Base-by-base conservation (phyloP, 2,329 filamentous ascomycete genomes). In the Rugonectria rugulosa region DNA sequence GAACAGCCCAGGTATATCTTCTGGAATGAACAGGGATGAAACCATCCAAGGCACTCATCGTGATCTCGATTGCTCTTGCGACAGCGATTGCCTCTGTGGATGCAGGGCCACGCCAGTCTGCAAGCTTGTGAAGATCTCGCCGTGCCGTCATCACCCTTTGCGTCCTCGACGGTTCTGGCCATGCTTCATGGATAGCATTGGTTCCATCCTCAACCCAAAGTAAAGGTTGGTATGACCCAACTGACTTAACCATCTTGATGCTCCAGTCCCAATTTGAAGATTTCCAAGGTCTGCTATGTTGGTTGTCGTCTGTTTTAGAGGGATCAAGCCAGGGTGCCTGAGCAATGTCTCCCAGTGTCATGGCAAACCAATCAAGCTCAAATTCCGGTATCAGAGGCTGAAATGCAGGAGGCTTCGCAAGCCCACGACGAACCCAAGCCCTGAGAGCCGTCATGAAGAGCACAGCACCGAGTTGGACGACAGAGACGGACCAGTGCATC, bases 401-500 rank as follows among this genome's bases (percentile, higher is more conserved):
- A 4, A 12, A 19, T 5, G 34, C n/a, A 14, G 44, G 36, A 19
- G 5, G 14, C 7, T 24, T 20, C 6, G 52, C n/a, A 9, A 56
- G 23, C 2, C 43, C 36, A 1, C 68, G 64, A 32, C 70, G 68
- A 24, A 70, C 57, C 14, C n/a, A 56, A 6, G 65, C 63, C 27
- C 70, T 62, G 5, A 69, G 17, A 12, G 38, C 27, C 9, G 60
- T 61, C 70, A 72, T 72, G 4, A 66, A 11, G 8, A 66, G 1
- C 1, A 57, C 63, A 8, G 58, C 61, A 0, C 21, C 64, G n/a
- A 72, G 66, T 24, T 70, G 68, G 7, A 52, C 54, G 20, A 71
- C 37, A 5, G 67, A 56, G 1, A 53, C 62, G 1, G 68, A 67
- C 64, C 65, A 70, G 41, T 71, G 63, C 60, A 68, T 62, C 1